phyloP scores from a whole-genome alignment of 148 eudicot species.

The Rhododendron molle region DNA sequence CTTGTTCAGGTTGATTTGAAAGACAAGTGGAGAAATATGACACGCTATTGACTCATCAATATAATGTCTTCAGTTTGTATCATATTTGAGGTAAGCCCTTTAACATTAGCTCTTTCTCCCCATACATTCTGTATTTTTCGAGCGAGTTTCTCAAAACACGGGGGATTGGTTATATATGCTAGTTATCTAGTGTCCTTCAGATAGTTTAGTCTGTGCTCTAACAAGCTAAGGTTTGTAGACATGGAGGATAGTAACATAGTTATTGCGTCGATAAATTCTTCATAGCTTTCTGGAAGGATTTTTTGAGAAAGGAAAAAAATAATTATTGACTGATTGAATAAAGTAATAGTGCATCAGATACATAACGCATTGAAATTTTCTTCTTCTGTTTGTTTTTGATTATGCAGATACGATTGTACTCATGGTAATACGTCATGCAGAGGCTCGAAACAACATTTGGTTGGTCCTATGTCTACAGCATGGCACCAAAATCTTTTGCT shows the following conservation, averaged over 20 bases:
- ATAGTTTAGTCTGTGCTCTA: background rate
- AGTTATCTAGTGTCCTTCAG: background rate
- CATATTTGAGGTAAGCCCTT: conserved; percentile 2
- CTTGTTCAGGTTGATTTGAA: conserved; percentile 57
- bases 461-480: background rate
- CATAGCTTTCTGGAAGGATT: background rate
- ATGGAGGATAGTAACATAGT: background rate
- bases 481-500: background rate
- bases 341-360: background rate
- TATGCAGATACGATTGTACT: background rate
- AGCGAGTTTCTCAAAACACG: background rate
- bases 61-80: background rate
- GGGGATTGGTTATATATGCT: background rate
- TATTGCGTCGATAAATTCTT: background rate
- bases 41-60: background rate
- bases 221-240: background rate
- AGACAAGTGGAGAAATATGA: conserved; percentile 86
- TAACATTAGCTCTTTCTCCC: background rate
- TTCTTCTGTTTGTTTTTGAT: background rate
- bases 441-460: background rate
- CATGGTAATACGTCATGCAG: background rate
- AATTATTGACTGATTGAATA: background rate
- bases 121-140: background rate
- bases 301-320: background rate
- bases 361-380: background rate